Conservation (phyloP, 768 basidiomycete species). For the Collybia nuda region DNA sequence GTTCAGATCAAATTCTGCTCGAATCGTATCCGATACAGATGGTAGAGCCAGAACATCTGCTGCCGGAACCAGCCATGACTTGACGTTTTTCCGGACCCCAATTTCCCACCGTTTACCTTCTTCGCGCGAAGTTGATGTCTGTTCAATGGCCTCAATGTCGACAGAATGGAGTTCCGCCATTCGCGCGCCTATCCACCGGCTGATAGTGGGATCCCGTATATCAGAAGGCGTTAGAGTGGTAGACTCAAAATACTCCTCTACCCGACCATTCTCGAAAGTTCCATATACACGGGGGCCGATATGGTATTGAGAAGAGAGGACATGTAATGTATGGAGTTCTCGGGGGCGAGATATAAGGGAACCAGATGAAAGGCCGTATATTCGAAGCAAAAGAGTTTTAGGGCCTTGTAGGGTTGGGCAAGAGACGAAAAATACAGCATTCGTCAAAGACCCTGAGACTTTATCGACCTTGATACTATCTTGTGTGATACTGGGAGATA, state of each 20-base stretch:
- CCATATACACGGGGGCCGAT: constrained; percentile 93
- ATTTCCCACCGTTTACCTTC: constrained; percentile 55
- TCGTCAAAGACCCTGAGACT: constrained; percentile 91
- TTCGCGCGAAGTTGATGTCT: constrained; percentile 31
- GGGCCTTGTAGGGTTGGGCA: constrained; percentile 49
- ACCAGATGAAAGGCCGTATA: constrained; percentile 89
- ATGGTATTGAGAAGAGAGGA: constrained; percentile 83
- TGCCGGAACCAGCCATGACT: constrained; percentile 70
- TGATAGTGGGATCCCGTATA: constrained; percentile 72
- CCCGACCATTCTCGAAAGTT: constrained; percentile 92
- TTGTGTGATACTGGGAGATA: constrained; percentile 40
- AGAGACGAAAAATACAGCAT: constrained; percentile 96
- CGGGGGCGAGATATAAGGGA: constrained; percentile 83
- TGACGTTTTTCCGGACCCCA: constrained; percentile 65
- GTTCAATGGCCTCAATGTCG: constrained; percentile 69
- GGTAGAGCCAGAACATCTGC: constrained; percentile 72
- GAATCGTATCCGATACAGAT: constrained; percentile 40
- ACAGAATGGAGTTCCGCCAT: constrained; percentile 98
- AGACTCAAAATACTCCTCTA: constrained; percentile 95
- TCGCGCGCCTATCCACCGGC: constrained; percentile 85
- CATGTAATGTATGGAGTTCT: constrained; percentile 86
- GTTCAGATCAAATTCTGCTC: constrained; percentile 61
- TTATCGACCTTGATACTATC: constrained; percentile 64
- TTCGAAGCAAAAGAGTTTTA: constrained; percentile 79
- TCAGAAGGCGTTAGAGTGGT: constrained; percentile 76